Conservation (phyloP, 345 rosid species). For the Nasturtium officinale region DNA sequence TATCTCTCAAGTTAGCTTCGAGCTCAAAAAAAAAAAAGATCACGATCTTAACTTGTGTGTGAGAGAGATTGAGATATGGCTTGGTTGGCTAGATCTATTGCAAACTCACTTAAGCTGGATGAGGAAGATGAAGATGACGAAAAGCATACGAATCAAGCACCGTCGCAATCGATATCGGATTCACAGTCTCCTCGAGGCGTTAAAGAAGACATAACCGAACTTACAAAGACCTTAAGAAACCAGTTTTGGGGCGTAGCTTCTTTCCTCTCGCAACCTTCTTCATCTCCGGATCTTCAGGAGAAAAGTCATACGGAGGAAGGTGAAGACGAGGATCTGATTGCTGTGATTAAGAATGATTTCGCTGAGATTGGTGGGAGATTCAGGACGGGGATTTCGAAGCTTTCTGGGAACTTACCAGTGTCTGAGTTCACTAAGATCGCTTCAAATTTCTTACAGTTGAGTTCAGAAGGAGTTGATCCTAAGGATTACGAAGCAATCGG, state of each 20-base stretch:
- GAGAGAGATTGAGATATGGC: slow-evolving; percentile 55
- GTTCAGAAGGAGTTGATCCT: slow-evolving; percentile 46
- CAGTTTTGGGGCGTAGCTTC: slow-evolving; percentile 93
- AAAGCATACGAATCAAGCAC: slow-evolving; percentile 12
- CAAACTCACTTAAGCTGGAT: slow-evolving; percentile 76
- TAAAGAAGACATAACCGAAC: slow-evolving; percentile 80
- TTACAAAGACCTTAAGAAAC: slow-evolving; percentile 67
- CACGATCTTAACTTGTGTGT: slow-evolving; percentile 11
- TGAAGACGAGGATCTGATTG: slow-evolving; percentile 39
- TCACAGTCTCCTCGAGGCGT: slow-evolving; percentile 68
- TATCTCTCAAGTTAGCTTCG: neutral
- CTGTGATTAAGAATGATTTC: slow-evolving; percentile 41
- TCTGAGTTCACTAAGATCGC: slow-evolving; percentile 56
- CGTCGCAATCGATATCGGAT: slow-evolving; percentile 34
- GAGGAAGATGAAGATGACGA: slow-evolving; percentile 54
- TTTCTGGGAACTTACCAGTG: slow-evolving; percentile 64
- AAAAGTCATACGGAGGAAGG: slow-evolving; percentile 30
- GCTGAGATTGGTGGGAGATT: slow-evolving; percentile 59
- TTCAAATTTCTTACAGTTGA: slow-evolving; percentile 48
- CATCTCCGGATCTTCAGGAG: slow-evolving; percentile 37
- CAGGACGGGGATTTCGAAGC: slow-evolving; percentile 59
- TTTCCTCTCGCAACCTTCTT: slow-evolving; percentile 63
- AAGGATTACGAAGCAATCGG: slow-evolving; percentile 51
- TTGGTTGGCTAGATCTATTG: slow-evolving; percentile 84
- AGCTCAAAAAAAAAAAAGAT: slow-evolving; percentile 14